A percentile compares a stretch with the other conserved stretches of the same genome.
These are phyloP conservation scores for Pythium biforme DNA, from an alignment of 352 stramenopile genomes.

Conservation along the genomic window DNA sequence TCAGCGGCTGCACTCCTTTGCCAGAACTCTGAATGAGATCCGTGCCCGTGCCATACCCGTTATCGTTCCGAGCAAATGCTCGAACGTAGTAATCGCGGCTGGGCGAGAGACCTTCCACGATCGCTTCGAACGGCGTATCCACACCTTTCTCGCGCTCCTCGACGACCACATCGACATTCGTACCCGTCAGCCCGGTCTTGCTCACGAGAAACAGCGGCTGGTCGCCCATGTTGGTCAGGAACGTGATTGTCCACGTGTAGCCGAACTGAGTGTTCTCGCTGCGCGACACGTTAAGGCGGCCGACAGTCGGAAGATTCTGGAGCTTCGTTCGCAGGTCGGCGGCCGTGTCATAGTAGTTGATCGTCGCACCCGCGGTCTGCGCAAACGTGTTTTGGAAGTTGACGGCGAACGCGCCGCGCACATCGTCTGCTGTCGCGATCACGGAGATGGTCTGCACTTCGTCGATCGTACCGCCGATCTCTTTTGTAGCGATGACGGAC, in stretches of 20 bases:
- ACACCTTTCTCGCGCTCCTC: conserved; percentile 62
- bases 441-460: conserved; percentile 69
- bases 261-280: conserved; percentile 42
- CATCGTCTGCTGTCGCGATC: conserved; percentile 33
- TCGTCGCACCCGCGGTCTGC: conserved; percentile 38
- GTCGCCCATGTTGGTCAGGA: conserved; percentile 68
- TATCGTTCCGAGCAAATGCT: conserved; percentile 61
- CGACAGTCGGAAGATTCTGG: conserved; percentile 60
- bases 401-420: conserved; percentile 56
- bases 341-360: conserved; percentile 74
- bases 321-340: conserved; percentile 73
- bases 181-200: conserved; percentile 41
- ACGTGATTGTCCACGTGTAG: conserved; percentile 65
- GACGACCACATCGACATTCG: conserved; percentile 37
- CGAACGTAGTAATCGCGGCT: conserved; percentile 59
- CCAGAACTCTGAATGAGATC: conserved; percentile 57
- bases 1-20: conserved; percentile 50
- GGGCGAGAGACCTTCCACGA: conserved; percentile 46
- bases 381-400: conserved; percentile 61
- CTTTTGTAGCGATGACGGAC: conserved; percentile 46
- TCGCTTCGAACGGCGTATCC: conserved; percentile 57
- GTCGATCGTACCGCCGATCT: conserved; percentile 54
- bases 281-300: conserved; percentile 59
- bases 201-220: conserved; percentile 51
- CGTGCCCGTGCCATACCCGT: conserved; percentile 63